Evolutionary conservation across 2,329 filamentous ascomycete genomes (phyloP).

Genomic region (Nigrograna mackinnonii): DNA sequence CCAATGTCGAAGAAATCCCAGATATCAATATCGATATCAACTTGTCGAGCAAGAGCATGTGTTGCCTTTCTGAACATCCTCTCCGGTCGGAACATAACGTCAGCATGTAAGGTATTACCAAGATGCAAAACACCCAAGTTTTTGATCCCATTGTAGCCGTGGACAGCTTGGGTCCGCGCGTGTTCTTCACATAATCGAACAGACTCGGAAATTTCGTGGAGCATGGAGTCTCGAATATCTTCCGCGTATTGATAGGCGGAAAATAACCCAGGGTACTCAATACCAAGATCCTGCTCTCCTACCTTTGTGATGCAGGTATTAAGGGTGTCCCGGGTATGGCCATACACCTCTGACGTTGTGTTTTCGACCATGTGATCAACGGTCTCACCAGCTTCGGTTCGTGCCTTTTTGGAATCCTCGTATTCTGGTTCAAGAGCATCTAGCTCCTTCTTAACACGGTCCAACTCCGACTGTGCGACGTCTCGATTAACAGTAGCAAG

Average conservation of each 20-base stretch:
- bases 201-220: constrained; percentile 80
- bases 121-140: constrained; percentile 86
- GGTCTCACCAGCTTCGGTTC: constrained; percentile 76
- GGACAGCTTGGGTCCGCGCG: constrained; percentile 75
- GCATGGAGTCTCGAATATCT: constrained; percentile 87
- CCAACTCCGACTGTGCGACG: constrained; percentile 81
- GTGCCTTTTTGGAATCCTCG: constrained; percentile 80
- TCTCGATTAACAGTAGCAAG: constrained; percentile 86
- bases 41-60: constrained; percentile 79
- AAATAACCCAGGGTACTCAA: constrained; percentile 85
- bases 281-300: constrained; percentile 76
- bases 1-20: constrained; percentile 92
- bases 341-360: constrained; percentile 83
- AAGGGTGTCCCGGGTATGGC: constrained; percentile 76
- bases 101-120: constrained; percentile 77
- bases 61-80: constrained; percentile 90
- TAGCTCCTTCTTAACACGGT: constrained; percentile 80
- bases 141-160: constrained; percentile 85
- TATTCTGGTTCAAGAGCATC: constrained; percentile 82
- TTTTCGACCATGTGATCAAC: constrained; percentile 83
- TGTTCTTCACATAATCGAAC: constrained; percentile 83
- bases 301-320: constrained; percentile 75
- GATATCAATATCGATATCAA: constrained; percentile 85
- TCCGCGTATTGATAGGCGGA: constrained; percentile 91
- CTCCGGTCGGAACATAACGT: constrained; percentile 85